Evolutionary conservation across 23 red algal genomes (phyloP), one percentile per base, ranked within the genome.

Genomic region (Gracilaria caudata): DNA sequence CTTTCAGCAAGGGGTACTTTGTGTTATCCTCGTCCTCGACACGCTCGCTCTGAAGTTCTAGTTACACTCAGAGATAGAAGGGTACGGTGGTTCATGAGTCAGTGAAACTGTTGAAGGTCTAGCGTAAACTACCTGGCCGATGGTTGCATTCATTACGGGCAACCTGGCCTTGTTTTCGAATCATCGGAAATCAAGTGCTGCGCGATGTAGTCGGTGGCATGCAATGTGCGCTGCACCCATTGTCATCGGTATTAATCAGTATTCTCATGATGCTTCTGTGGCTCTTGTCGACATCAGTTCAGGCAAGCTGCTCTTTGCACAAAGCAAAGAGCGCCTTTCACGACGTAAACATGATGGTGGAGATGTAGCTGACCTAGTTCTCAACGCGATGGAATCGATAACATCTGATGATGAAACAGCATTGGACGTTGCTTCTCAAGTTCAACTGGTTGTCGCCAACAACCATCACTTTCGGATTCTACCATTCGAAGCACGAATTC

Each of bases 281-380:
- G 91, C 90, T 51, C 35, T 98, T 24, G 49, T 94, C 6, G 60
- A 93, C 61, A 74, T 82, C 14, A 24, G 55, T 25, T 55, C 90
- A 23, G 89, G 89, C 30, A 46, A 84, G 29, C 86, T 98, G 13
- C 73, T 98, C 47, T 90, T 93, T 73, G 92, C 91, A 24, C 66
- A 57, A 38, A 55, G 90, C 29, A 98, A 98, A 68, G 95, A 98
- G 57, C 79, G 95, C 20, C 78, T 93, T 34, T 74, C 89, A 13
- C 83, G 95, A 17, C 83, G 88, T 47, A 98, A 98, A 82, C 95
- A 98, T 80, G 95, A 98, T 59, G 95, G 86, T 75, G 83, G 87
- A n/a, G 84, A 87, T 34, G 80, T 87, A 10, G 64, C 81, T 10
- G 28, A 49, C 1, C 51, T 98, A 40, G 39, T 98, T n/a, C 76